Base-by-base conservation (phyloP, 257 asterid genomes). In the Cinchona pubescens region DNA sequence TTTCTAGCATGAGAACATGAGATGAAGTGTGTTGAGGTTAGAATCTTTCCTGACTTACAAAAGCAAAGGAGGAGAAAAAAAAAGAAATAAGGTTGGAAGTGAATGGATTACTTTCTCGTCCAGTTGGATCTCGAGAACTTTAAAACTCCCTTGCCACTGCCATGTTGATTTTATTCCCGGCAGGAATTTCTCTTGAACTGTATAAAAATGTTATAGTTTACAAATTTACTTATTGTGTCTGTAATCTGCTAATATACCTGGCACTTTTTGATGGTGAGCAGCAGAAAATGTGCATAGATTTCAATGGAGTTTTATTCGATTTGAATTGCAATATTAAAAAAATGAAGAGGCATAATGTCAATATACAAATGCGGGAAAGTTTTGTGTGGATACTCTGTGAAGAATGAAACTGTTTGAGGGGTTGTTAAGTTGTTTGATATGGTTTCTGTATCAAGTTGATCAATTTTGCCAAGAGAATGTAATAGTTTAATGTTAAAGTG, bases 391-490 rank as follows among this genome's bases (percentile, higher is more conserved):
- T 7, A 29, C 12, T 35, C 6, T 72, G 23, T 60, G 3, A 14
- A 45, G 25, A 19, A 51, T 34, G 21, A 51, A 12, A 2, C 23
- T 5, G 48, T 46, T 16, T 6, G 40, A 91, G 78, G 91, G 90
- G 23, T 51, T 60, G 23, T 51, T 60, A 16, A 34, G 29, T 62
- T 62, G 45, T 18, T 5, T 4, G 18, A 6, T 18, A 2, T 1
- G 7, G 38, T 42, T 15, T 34, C 87, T 91, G 2, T 92, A 87
- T 68, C 88, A 86, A 37, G 83, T 87, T 88, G 94, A 86, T 88
- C 86, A 91, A 87, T 73, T 86, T 90, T 55, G 90, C 90, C 42
- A 4, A 88, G 87, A 53, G 96, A 89, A 81, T 87, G 86, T 9
- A 18, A 7, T 49, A 16, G 23, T 5, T 49, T 16, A 49, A 49